A percentile compares a stretch with the other conserved stretches of the same genome.
Evolutionary conservation across 768 basidiomycete genomes (phyloP).

Genomic region (Lentinula edodes): DNA sequence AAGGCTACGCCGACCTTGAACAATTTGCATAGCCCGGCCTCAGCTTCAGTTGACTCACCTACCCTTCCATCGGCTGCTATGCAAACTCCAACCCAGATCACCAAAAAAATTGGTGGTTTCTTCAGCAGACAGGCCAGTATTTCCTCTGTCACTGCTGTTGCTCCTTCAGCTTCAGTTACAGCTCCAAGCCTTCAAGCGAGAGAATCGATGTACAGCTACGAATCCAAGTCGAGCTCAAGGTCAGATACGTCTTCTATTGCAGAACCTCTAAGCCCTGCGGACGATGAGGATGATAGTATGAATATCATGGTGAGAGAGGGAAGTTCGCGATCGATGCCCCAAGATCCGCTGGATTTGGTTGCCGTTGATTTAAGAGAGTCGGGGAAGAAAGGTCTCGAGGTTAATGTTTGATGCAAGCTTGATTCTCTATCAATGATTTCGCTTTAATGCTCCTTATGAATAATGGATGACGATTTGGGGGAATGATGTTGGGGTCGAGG

Average conservation of each 20-base stretch:
- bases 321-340: not conserved
- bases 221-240: slow-evolving; percentile 23
- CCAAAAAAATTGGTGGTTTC: slow-evolving; percentile 43
- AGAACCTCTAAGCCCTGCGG: slow-evolving; percentile 24
- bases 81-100: slow-evolving; percentile 19
- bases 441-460: not conserved
- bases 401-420: not conserved
- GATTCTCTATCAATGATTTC: not conserved
- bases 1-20: slow-evolving; percentile 9
- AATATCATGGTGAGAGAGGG: not conserved
- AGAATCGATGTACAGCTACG: slow-evolving; percentile 17
- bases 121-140: slow-evolving; percentile 36
- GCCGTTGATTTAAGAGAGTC: not conserved
- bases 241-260: slow-evolving; percentile 29
- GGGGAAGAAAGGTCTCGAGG: not conserved
- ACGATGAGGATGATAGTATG: not conserved
- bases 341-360: slow-evolving; percentile 1
- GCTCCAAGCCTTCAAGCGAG: slow-evolving; percentile 14
- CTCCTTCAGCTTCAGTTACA: slow-evolving; percentile 2
- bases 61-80: slow-evolving; percentile 2
- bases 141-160: slow-evolving; percentile 23
- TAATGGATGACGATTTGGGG: not conserved
- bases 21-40: slow-evolving; percentile 9
- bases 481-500: not conserved
- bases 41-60: slow-evolving; percentile 11